Evolutionary conservation across 2,329 filamentous ascomycete species (phyloP), one percentile per base, ranked within the genome.

Genomic region (Fusarium incarnatum): DNA sequence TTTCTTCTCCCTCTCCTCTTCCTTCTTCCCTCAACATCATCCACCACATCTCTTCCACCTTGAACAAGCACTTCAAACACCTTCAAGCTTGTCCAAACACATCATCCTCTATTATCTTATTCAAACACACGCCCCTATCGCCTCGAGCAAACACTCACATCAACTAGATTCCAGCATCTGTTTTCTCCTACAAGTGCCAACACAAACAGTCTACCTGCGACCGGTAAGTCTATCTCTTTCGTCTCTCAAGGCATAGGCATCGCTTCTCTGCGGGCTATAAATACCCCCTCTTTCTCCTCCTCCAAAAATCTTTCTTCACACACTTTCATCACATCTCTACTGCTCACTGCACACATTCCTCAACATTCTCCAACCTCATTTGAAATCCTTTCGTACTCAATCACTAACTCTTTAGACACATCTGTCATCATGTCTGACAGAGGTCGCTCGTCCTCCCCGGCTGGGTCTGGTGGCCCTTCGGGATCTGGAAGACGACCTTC

Each of bases 391-490:
- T 44, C 8, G 13, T 28, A 30, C 30, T 25, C 53, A 50, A 11
- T 47, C 11, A 52, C 65, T 60, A 44, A 68, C 55, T 6, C 23
- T 45, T 30, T 44, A 66, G 60, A 30, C 18, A 47, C n/a, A 9
- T 47, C 50, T 60, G 60, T 44, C 47, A 57, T 15, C 23, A 80
- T 81, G 79, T 80, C 79, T 60, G 77, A 80, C 28, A 70, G 77
- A 69, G 78, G 76, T 10, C 75, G 73, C 7, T 76, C 78, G 8
- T 73, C 74, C 9, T 68, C 72, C 40, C 65, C 73, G 8, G 62
- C 68, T 30, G 60, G 70, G 46, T 28, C 49, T 20, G 64, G 68
- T 15, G 63, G 71, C 13, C 48, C 70, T 18, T 68, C 70, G 11
- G 65, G 66, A 12, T 48, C 71, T 11, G 60, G 56, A 34, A 66